Evolutionary conservation across 495 filamentous ascomycete genomes (phyloP), one percentile per base, ranked within the genome.

Genomic region (Acidiella bohemica): DNA sequence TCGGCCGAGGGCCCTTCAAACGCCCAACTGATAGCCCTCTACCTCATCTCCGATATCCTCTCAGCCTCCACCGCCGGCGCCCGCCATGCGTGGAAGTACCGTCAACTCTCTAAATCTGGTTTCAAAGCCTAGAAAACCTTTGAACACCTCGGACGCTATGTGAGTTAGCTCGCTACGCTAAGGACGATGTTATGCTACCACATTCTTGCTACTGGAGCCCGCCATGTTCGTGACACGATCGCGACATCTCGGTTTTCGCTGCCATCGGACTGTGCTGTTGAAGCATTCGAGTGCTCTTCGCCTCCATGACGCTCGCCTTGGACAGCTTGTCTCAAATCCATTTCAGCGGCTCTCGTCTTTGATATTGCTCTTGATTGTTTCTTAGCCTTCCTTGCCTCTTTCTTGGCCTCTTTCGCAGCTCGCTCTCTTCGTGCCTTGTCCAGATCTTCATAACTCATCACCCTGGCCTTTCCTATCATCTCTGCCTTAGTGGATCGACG

Each of bases 81-180:
- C 23, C 71, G 84, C 0, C 80, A 88, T 53, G 84, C 85, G 5
- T 96, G 85, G 85, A 76, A 85, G 29, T 96, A 90, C 52, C 73
- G 88, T 14, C 77, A 82, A 52, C 64, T 90, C 17, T 90, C 96
- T 47, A 90, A 94, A 58, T 61, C 65, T 0, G 75, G 78, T 0
- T 64, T 97, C 6, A 73, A 75, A 23, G 59, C 70, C 4, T 70
- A 76, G 26, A 68, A 76, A 24, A 76, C 83, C 1, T 96, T 97
- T 50, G 85, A 85, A 50, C 66, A 75, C 37, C 69, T 97, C 7
- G 90, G 87, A n/a, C n/a, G n/a, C n/a, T n/a, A n/a, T n/a, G n/a
- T n/a, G n/a, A n/a, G n/a, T n/a, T n/a, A n/a, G n/a, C n/a, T n/a
- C n/a, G n/a, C n/a, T n/a, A n/a, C n/a, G n/a, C n/a, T n/a, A n/a